Percentiles rank a stretch among this genome's conserved stretches.
These are phyloP conservation scores for Articulospora tetracladia DNA, from an alignment of 495 filamentous ascomycete species.

Conservation along the genomic window DNA sequence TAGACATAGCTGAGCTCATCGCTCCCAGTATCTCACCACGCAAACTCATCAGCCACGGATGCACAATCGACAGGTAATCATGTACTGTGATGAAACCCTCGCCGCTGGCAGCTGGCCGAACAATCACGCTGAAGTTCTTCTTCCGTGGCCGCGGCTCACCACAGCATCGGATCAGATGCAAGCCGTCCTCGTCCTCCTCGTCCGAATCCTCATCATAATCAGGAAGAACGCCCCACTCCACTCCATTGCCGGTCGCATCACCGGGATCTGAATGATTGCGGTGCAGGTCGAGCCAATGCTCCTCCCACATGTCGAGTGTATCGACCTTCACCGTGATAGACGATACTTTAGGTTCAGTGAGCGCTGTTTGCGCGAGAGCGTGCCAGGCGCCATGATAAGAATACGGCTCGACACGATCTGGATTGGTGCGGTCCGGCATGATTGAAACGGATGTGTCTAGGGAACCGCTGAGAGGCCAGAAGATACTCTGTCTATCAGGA, in stretches of 20 bases:
- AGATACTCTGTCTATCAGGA: constrained; percentile 20
- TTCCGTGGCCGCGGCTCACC: constrained; percentile 18
- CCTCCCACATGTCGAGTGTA: constrained; percentile 23
- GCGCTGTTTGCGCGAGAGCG: constrained; percentile 14
- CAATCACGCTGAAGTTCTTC: constrained; percentile 1
- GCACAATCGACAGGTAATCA: constrained; percentile 24
- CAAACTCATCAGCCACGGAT: constrained; percentile 25
- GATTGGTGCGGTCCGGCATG: constrained; percentile 14
- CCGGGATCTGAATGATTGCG: constrained; percentile 4
- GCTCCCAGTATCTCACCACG: constrained; percentile 21
- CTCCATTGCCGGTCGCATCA: constrained; percentile 11
- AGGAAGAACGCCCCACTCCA: constrained; percentile 17
- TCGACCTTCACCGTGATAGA: constrained; percentile 14
- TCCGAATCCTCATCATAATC: constrained; percentile 21
- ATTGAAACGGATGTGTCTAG: constrained; percentile 24
- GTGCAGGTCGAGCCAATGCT: constrained; percentile 13
- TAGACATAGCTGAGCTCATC: too few relatives aligned
- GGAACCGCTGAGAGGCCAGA: constrained; percentile 23
- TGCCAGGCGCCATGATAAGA: constrained; percentile 23
- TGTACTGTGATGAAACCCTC: constrained; percentile 24
- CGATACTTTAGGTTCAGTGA: constrained; percentile 25
- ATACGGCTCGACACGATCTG: constrained; percentile 19
- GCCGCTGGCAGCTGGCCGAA: not conserved
- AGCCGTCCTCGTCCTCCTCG: constrained; percentile 7
- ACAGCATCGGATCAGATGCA: constrained; percentile 22